Percentiles rank a stretch among this genome's conserved stretches.
Evolutionary conservation across 768 basidiomycete species (phyloP).

Genomic region (Leccinum boreale): DNA sequence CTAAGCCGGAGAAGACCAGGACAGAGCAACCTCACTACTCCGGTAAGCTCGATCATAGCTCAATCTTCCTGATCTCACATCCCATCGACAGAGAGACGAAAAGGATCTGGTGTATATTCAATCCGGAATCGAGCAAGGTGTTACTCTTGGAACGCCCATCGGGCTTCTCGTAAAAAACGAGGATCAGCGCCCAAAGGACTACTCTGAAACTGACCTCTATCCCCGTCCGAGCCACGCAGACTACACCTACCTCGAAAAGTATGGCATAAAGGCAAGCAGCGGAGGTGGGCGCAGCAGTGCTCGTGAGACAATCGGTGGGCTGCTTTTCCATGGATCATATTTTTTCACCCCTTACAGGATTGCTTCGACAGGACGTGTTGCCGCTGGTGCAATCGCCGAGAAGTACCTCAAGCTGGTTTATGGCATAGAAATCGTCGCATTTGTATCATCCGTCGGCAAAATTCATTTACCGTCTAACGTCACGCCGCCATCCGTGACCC

Average conservation of each 20-base stretch:
- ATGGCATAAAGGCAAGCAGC: slow-evolving; percentile 94
- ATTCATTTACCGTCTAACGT: slow-evolving; percentile 67
- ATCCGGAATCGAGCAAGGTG: slow-evolving; percentile 89
- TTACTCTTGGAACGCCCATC: slow-evolving; percentile 97
- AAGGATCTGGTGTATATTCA: slow-evolving; percentile 93
- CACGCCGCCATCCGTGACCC: slow-evolving; percentile 38
- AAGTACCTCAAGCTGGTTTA: slow-evolving; percentile 85
- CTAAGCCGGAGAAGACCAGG: slow-evolving; percentile 90
- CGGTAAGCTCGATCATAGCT: slow-evolving; percentile 49
- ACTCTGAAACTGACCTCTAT: slow-evolving; percentile 96
- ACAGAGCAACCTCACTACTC: slow-evolving; percentile 95
- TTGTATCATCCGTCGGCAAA: slow-evolving; percentile 95
- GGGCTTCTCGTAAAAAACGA: slow-evolving; percentile 96
- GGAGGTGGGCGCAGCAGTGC: slow-evolving; percentile 95
- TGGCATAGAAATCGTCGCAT: slow-evolving; percentile 94
- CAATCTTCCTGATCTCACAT: not conserved
- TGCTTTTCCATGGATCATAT: slow-evolving; percentile 1
- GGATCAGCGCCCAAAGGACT: slow-evolving; percentile 97
- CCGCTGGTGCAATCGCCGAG: slow-evolving; percentile 97
- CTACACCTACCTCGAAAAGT: slow-evolving; percentile 96
- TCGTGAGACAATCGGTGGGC: slow-evolving; percentile 89
- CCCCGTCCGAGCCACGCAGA: slow-evolving; percentile 98
- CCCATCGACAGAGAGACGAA: slow-evolving; percentile 76
- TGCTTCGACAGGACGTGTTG: slow-evolving; percentile 72
- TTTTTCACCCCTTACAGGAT: slow-evolving; percentile 1